Conservation (phyloP, 208 protist genomes). For the Naegleria gruberi region DNA sequence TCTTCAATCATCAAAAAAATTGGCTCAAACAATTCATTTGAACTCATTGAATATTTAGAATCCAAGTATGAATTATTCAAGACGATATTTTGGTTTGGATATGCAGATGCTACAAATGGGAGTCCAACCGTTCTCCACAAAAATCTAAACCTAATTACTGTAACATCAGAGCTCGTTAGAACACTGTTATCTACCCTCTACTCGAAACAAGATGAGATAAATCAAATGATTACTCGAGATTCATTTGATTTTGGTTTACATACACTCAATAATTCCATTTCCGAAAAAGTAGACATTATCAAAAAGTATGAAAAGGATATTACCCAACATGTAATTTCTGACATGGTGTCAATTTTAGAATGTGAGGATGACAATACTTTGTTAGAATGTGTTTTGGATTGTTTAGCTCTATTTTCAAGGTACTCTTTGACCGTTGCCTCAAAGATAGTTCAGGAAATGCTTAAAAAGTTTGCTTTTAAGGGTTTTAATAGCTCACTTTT, state of each 20-base stretch:
- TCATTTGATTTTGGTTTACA: neutral
- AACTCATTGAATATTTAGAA: neutral
- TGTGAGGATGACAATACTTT: neutral
- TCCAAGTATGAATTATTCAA: neutral
- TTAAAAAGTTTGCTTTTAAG: neutral
- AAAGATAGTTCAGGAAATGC: neutral
- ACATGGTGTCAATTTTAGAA: neutral
- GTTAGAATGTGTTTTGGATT: neutral
- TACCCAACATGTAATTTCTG: neutral
- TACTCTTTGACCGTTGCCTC: neutral
- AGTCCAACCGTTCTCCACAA: neutral
- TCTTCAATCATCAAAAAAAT: neutral
- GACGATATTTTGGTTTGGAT: neutral
- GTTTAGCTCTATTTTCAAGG: neutral
- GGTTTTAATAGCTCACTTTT: neutral
- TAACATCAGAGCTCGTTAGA: neutral
- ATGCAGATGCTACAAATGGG: neutral
- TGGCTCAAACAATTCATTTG: neutral
- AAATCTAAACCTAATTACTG: neutral
- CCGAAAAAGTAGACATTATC: neutral
- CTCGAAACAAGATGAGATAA: neutral
- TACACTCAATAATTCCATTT: neutral
- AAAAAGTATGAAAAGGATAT: neutral
- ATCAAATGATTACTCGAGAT: neutral
- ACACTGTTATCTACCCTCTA: neutral